Evolutionary conservation across 352 stramenopile species (phyloP).

Genomic region (Globisporangium cylindrosporum): DNA sequence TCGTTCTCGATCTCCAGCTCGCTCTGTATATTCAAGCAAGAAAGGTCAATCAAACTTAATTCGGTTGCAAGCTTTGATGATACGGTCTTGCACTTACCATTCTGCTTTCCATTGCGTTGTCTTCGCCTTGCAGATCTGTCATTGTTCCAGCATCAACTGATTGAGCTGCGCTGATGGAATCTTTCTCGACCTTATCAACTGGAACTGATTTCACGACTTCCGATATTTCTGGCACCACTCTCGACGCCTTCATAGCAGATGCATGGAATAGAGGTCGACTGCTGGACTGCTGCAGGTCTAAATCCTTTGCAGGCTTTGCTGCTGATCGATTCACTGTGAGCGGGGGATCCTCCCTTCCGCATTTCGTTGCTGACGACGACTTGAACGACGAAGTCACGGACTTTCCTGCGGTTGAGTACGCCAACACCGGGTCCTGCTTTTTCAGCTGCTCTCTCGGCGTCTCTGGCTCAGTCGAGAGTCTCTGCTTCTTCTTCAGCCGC

Average conservation of each 20-base stretch:
- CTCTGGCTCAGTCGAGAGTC: constrained; percentile 23
- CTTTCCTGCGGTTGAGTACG: constrained; percentile 9
- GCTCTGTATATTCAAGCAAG: constrained; percentile 17
- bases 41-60: constrained; percentile 1
- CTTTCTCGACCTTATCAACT: neutral
- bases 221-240: neutral
- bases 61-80: neutral
- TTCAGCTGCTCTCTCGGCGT: constrained; percentile 1
- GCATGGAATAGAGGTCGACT: constrained; percentile 2
- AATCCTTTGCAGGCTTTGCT: neutral
- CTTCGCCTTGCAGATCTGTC: neutral
- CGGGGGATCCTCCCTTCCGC: neutral
- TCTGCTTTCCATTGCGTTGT: constrained; percentile 10
- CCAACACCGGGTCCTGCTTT: constrained; percentile 9
- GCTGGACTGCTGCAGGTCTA: neutral
- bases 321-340: neutral
- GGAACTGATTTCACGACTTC: neutral
- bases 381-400: neutral
- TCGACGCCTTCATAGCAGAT: neutral
- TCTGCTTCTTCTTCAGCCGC: constrained; percentile 40
- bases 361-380: constrained; percentile 1
- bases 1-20: constrained; percentile 58
- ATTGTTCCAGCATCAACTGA: neutral
- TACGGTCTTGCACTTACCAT: constrained; percentile 23
- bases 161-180: neutral